Percentiles rank a stretch among this genome's conserved stretches.
Evolutionary conservation across 139 green algal genomes (phyloP).

Genomic region (Penium margaritaceum): DNA sequence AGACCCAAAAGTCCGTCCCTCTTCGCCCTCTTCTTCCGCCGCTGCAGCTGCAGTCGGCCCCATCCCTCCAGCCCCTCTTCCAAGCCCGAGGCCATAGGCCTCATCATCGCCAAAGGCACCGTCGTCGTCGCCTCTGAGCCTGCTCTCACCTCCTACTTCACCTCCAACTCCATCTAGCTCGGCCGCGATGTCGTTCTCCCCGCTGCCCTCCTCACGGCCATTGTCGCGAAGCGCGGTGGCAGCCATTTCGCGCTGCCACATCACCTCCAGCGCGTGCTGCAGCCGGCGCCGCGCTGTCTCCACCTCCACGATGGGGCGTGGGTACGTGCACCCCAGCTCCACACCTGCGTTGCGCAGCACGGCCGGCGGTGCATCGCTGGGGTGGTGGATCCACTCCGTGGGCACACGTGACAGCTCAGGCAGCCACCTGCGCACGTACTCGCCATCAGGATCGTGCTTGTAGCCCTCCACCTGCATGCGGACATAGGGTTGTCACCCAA

Average conservation of each 20-base stretch:
- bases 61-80: too few relatives aligned
- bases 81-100: too few relatives aligned
- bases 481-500: too few relatives aligned
- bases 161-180: too few relatives aligned
- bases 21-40: too few relatives aligned
- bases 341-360: conserved; percentile 35
- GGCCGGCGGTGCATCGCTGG: conserved; percentile 37
- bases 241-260: conserved; percentile 28
- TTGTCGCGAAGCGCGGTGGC: background rate
- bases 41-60: too few relatives aligned
- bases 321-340: conserved; percentile 41
- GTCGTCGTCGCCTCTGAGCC: too few relatives aligned
- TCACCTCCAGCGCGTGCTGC: conserved; percentile 19
- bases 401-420: conserved; percentile 60
- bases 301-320: conserved; percentile 31
- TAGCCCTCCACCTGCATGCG: conserved; percentile 26
- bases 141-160: too few relatives aligned
- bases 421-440: conserved; percentile 82
- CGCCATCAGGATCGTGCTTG: conserved; percentile 69
- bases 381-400: conserved; percentile 59
- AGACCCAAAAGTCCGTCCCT: too few relatives aligned
- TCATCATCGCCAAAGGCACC: too few relatives aligned
- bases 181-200: too few relatives aligned
- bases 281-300: conserved; percentile 16
- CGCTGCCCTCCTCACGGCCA: conserved; percentile 20